A percentile compares a stretch with the other conserved stretches of the same genome.
Evolutionary conservation across 164 flowering plant species (phyloP).

Genomic region (Platanus orientalis): DNA sequence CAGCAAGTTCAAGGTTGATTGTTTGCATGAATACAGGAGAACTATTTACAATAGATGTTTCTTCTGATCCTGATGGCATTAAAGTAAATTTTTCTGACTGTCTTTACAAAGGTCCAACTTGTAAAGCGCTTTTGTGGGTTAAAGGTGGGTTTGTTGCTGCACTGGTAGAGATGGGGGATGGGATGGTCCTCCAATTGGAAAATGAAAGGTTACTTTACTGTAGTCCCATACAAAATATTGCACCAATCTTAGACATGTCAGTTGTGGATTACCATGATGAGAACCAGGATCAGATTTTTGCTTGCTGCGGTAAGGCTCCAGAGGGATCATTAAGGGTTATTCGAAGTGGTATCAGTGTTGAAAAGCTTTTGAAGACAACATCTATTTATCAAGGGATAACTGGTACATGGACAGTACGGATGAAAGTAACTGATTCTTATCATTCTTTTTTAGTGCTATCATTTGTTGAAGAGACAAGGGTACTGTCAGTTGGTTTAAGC

Average conservation of each 20-base stretch:
- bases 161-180: conserved; percentile 91
- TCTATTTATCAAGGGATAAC: conserved; percentile 85
- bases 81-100: conserved; percentile 63
- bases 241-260: conserved; percentile 87
- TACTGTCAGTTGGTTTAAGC: conserved; percentile 87
- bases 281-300: conserved; percentile 87
- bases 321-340: conserved; percentile 93
- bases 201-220: conserved; percentile 42
- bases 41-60: conserved; percentile 52
- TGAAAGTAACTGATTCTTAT: conserved; percentile 58
- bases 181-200: conserved; percentile 71
- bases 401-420: conserved; percentile 75
- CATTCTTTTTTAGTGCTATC: conserved; percentile 93
- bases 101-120: conserved; percentile 63
- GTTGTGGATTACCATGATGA: conserved; percentile 75
- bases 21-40: conserved; percentile 77
- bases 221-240: conserved; percentile 79
- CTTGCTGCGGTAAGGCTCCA: conserved; percentile 89
- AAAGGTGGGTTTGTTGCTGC: conserved; percentile 70
- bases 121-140: conserved; percentile 79
- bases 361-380: conserved; percentile 72
- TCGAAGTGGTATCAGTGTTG: conserved; percentile 79
- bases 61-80: conserved; percentile 41
- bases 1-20: conserved; percentile 52
- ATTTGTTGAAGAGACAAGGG: conserved; percentile 95